Evolutionary conservation across 345 rosid species (phyloP), one percentile per base, ranked within the genome.

Genomic region (Crucihimalaya himalaica): DNA sequence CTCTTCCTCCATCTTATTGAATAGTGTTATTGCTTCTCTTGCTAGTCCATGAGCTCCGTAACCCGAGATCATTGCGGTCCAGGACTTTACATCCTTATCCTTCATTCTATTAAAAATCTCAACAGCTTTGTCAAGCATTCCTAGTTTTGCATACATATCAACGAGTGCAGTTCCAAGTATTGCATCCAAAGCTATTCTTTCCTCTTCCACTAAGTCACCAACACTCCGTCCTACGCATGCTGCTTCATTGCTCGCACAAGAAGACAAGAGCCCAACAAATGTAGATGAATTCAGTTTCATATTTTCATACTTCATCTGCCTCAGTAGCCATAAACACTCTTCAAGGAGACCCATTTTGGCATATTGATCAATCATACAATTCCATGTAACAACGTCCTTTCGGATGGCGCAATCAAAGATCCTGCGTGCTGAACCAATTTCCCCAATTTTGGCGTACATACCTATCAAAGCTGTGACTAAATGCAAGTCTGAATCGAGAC

Each of bases 141-240:
- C 93, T 4, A 86, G 81, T 68, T 88, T 88, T 42, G 86, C 82
- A 76, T 84, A 88, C 88, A 88, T 84, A 82, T 88, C 80, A 51
- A 88, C 54, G 13, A 88, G 75, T 67, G 93, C 80, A 4, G 91
- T 90, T 59, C 91, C 92, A 3, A 86, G 81, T 74, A 72, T 62
- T 7, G 65, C 82, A 79, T 87, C 90, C 75, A 82, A 18, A n/a
- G 56, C 51, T 66, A 89, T 39, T 28, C 51, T 76, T 80, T 81
- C 86, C 66, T 72, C 76, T 78, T 84, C 83, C 18, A 80, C 75
- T 47, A 68, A 74, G 19, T 72, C 70, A 18, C 68, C 72, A 46
- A 87, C 73, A 32, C 72, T 45, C 15, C 43, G 58, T 37, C 87
- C 91, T 52, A 83, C 8, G 11, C 27, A 68, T 47, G 72, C 51